phyloP scores from a whole-genome alignment of 257 asterid species.

The Solanum acaule region DNA sequence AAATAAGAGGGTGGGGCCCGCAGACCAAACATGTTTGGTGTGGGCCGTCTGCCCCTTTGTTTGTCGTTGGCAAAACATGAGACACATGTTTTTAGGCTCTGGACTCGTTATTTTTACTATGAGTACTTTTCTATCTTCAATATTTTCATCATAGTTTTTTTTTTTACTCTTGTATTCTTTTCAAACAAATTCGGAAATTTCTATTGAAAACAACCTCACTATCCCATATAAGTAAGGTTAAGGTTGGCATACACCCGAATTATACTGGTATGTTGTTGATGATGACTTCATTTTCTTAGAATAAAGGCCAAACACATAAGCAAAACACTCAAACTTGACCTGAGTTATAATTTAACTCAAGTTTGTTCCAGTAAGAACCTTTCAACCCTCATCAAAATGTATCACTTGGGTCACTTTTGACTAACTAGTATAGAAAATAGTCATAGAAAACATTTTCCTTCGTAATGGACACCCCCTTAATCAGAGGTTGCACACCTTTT shows the following conservation, averaged over 20 bases:
- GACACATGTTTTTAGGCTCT: not conserved
- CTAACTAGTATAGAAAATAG: not conserved
- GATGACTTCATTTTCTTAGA: not conserved
- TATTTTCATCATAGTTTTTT: not conserved
- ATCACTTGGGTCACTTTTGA: not conserved
- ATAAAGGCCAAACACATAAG: not conserved
- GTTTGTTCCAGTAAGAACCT: not conserved
- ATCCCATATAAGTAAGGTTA: not conserved
- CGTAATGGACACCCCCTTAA: not conserved
- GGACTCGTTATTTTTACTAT: not conserved
- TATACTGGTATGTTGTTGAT: not conserved
- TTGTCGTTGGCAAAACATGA: not conserved
- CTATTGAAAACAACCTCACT: not conserved
- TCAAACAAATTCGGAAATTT: not conserved
- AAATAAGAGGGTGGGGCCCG: not conserved
- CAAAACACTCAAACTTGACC: not conserved
- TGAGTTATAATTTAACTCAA: not conserved
- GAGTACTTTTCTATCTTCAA: not conserved
- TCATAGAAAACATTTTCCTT: not conserved
- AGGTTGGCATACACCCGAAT: not conserved
- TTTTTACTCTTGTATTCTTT: not conserved
- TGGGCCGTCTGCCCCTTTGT: not conserved
- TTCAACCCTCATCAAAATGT: not conserved
- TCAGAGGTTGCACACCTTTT: not conserved
- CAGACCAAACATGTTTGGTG: not conserved